Percentiles rank a stretch among this genome's conserved stretches.
These are phyloP conservation scores for Kuraishia ogatae DNA, from an alignment of 805 yeast species.

Conservation along the genomic window DNA sequence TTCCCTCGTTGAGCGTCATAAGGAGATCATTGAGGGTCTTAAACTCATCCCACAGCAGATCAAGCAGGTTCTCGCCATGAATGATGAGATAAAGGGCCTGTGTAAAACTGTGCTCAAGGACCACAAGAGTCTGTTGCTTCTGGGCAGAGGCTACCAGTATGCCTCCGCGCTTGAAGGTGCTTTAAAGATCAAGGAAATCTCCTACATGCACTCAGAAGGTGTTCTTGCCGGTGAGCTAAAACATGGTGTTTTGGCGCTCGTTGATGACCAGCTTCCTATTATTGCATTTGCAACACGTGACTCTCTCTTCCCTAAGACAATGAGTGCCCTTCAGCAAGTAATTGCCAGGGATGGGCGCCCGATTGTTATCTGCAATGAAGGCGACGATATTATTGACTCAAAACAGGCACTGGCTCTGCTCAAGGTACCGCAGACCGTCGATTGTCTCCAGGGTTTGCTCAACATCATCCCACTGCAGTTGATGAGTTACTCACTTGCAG, in stretches of 20 bases:
- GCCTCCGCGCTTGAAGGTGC: conserved; percentile 99
- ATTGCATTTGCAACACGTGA: conserved; percentile 96
- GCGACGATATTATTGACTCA: conserved; percentile 54
- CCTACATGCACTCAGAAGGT: conserved; percentile 99
- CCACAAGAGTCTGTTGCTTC: conserved; percentile 79
- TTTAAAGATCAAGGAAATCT: conserved; percentile 92
- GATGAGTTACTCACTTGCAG: conserved; percentile 96
- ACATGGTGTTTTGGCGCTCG: conserved; percentile 96
- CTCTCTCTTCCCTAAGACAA: conserved; percentile 90
- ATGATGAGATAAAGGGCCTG: conserved; percentile 62
- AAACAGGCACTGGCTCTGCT: conserved; percentile 58
- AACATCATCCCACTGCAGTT: conserved; percentile 92
- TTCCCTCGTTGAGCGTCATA: conserved; percentile 67
- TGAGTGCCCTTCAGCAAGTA: conserved; percentile 93
- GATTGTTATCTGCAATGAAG: conserved; percentile 79
- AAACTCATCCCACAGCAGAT: conserved; percentile 81
- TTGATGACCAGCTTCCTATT: conserved; percentile 89
- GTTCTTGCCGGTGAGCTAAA: conserved; percentile 98
- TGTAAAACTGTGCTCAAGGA: conserved; percentile 66
- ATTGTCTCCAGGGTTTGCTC: conserved; percentile 93
- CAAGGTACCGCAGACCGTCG: conserved; percentile 93
- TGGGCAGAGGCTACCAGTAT: conserved; percentile 96
- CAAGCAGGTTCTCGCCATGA: conserved; percentile 63
- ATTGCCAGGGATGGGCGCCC: conserved; percentile 98
- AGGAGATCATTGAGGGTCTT: conserved; percentile 80